Base-by-base conservation (phyloP, 1,284 basidiomycete genomes). In the Tilletia indica region DNA sequence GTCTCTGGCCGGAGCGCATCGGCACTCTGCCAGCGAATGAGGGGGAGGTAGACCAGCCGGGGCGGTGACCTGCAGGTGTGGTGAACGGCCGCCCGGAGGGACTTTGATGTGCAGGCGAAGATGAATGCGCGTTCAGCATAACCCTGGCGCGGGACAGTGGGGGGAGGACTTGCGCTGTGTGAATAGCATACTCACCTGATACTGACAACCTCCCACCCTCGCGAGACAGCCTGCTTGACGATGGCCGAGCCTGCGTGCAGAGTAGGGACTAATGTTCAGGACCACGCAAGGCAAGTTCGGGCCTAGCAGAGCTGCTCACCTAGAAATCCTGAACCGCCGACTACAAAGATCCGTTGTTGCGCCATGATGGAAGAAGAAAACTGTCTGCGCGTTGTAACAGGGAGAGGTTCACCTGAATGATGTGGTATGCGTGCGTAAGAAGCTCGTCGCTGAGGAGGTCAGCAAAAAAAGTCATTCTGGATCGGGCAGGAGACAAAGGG, bases 291-390 rank as follows among this genome's bases (percentile, higher is more conserved):
- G 69, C 58, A 38, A 71, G 67, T 4, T 67, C 9, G 64, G 14
- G 38, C 21, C 38, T 11, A 48, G 6, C n/a, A 34, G n/a, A 21
- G 25, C 21, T 54, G 70, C 87, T 73, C 77, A 92, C 93, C 94
- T 76, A 97, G 89, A 86, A 96, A 97, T 14, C 95, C 94, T 85
- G 97, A 97, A 42, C 94, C 94, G 21, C 95, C 95, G 0, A 97
- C 89, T 42, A 97, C 93, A 14, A 82, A 73, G 8, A 83, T 48
- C 2, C 68, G 67, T 31, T 36, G 70, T 3, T 34, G 12, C 56
- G 63, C 61, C 61, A 64, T 64, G 4, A 34, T 34, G 8, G 9
- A 54, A 45, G 42, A 8, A 14, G 42, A 14, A 45, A 8, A 45
- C 42, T 45, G 42, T 45, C 42, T 45, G 42, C 42, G 42, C 42